A percentile compares a stretch with the other conserved stretches of the same genome.
Conservation (phyloP, 495 filamentous ascomycete species). For the Beverwykella pulmonaria region DNA sequence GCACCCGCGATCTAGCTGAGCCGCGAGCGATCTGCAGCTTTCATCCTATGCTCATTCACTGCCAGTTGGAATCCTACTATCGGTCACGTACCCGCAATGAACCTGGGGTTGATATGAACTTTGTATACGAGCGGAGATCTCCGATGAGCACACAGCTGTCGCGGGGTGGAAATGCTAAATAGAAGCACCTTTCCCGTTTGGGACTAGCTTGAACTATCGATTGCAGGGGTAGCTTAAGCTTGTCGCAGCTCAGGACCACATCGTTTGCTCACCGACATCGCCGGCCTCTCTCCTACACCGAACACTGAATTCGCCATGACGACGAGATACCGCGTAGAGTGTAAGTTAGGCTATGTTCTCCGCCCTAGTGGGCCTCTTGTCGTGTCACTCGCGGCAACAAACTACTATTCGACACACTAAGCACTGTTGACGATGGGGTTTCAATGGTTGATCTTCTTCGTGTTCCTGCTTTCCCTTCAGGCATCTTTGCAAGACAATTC, state of each 20-base stretch:
- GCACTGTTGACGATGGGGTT: too few relatives aligned
- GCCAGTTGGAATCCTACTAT: neutral
- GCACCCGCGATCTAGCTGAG: neutral
- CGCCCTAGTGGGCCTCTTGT: conserved; percentile 7
- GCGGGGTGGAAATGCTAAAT: neutral
- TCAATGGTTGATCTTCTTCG: neutral
- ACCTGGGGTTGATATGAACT: neutral
- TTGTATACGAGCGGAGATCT: neutral
- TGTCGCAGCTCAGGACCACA: neutral
- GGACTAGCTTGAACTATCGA: conserved; percentile 9
- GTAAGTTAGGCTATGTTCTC: conserved; percentile 49
- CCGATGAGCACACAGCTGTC: neutral
- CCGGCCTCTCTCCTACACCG: neutral
- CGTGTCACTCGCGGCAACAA: conserved; percentile 12
- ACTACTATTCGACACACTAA: too few relatives aligned
- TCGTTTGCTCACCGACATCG: neutral
- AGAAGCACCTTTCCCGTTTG: neutral
- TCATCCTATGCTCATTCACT: neutral
- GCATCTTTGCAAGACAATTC: conserved; percentile 8
- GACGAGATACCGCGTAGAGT: conserved; percentile 88
- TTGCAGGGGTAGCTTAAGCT: neutral
- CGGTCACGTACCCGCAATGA: neutral
- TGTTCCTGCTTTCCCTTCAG: neutral
- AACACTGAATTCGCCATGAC: conserved; percentile 62
- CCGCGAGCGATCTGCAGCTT: neutral